Evolutionary conservation across 306 rosid species (phyloP), one percentile per base, ranked within the genome.

Genomic region (Prosopis cineraria): DNA sequence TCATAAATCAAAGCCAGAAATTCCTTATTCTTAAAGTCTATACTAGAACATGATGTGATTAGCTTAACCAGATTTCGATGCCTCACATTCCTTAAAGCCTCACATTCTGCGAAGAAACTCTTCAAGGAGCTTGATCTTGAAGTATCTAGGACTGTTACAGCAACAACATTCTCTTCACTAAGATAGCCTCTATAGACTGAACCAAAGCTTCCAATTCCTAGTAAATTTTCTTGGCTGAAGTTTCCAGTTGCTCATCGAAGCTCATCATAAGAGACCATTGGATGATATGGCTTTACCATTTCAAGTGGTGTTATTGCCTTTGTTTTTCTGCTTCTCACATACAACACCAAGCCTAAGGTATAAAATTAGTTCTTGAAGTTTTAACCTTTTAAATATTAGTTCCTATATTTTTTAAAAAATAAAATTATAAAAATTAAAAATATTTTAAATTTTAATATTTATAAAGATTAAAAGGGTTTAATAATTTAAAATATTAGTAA

Each of bases 71-170:
- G 85, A 83, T 93, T 93, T 17, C 94, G 69, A 25, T 93, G 98
- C 82, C 91, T 85, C 6, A 86, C 83, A 27, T 86, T 84, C 83
- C 71, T 84, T 84, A 87, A 41, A 17, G 88, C 87, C 56, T 93
- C 88, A 25, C 98, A 93, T 72, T 91, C 98, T 8, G 94, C 93
- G 5, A 82, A 78, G 72, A 93, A 93, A 63, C 98, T 93, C 85
- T 88, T 93, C 33, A 83, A 58, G 65, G 85, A 86, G 4, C 85
- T 86, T 20, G 76, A 82, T 40, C 74, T 76, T 33, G 34, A 74
- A 2, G 77, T 79, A 77, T 91, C 87, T 13, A 93, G 79, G 33
- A 93, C 93, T 84, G 91, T 91, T 19, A 93, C 90, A 13, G 94
- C 94, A 17, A 63, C 12, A 24, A 0, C 10, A 64, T 8, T 29